A percentile compares a stretch with the other conserved stretches of the same genome.
These are phyloP conservation scores for Flaveria trinervia DNA, from an alignment of 129 eudicot genomes.

Conservation along the genomic window DNA sequence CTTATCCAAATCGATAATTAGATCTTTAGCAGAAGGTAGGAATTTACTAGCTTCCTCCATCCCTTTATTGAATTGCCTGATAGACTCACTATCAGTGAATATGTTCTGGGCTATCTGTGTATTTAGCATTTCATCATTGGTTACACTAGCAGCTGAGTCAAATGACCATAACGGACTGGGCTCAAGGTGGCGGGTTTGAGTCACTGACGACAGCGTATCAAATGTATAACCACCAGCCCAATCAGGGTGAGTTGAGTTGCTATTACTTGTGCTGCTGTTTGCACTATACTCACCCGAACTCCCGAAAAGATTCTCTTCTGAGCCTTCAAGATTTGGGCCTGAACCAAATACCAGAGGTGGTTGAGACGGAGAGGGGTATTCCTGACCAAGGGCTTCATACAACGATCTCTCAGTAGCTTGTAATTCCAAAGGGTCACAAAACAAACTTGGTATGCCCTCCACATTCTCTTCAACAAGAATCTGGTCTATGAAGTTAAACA, in stretches of 20 bases:
- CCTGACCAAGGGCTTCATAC: conserved; percentile 65
- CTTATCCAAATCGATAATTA: conserved; percentile 69
- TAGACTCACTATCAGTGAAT: conserved; percentile 58
- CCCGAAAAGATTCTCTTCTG: conserved; percentile 46
- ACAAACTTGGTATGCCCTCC: conserved; percentile 69
- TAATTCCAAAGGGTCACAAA: conserved; percentile 71
- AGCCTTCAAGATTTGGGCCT: conserved; percentile 31
- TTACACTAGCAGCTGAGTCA: conserved; percentile 37
- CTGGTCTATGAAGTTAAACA: conserved; percentile 61
- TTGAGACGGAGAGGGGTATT: conserved; percentile 51
- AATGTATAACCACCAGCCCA: conserved; percentile 39
- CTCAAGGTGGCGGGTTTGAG: conserved; percentile 28
- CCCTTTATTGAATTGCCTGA: conserved; percentile 71
- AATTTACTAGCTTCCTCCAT: conserved; percentile 93
- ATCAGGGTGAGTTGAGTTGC: conserved; percentile 43
- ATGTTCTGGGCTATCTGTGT: conserved; percentile 42
- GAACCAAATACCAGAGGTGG: conserved; percentile 3
- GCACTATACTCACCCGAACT: conserved; percentile 50
- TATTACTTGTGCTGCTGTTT: conserved; percentile 47
- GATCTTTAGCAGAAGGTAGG: conserved; percentile 51
- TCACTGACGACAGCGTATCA: conserved; percentile 41
- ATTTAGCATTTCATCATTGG: conserved; percentile 32
- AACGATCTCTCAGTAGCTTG: conserved; percentile 72
- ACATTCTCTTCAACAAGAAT: conserved; percentile 75
- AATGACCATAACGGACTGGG: conserved; percentile 20